Conservation (phyloP, 108 stramenopile species). For the Craspedostauros australis region DNA sequence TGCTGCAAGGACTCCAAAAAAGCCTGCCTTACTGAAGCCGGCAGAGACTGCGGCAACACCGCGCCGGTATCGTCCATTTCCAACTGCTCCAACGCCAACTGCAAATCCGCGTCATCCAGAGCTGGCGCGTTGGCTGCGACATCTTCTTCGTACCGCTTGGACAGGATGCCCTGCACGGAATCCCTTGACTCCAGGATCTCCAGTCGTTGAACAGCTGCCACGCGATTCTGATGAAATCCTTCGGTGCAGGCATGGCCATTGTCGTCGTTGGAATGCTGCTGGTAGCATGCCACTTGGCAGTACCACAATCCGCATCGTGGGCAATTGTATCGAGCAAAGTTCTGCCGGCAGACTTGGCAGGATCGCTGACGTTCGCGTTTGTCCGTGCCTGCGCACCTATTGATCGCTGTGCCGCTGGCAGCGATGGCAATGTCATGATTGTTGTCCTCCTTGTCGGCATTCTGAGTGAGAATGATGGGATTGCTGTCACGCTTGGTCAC, state of each 20-base stretch:
- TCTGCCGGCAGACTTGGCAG: constrained; percentile 12
- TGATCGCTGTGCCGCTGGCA: too few species aligned
- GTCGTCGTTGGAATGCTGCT: constrained; percentile 1
- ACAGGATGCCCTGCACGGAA: constrained; percentile 1
- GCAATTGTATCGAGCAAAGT: constrained; percentile 18
- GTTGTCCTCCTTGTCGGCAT: too few species aligned
- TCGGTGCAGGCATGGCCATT: constrained; percentile 15
- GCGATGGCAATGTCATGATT: too few species aligned
- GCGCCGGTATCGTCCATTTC: constrained; percentile 1
- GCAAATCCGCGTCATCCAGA: constrained; percentile 5
- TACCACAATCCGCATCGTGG: constrained; percentile 22
- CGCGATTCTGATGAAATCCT: constrained; percentile 22
- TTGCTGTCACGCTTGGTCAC: too few species aligned
- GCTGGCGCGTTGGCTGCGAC: background rate
- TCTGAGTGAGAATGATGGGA: too few species aligned
- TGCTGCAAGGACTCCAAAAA: too few species aligned
- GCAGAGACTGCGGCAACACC: background rate
- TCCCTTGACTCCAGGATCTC: constrained; percentile 6
- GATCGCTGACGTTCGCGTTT: too few species aligned
- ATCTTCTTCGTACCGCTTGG: constrained; percentile 1
- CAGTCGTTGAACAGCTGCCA: constrained; percentile 7
- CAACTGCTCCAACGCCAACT: background rate
- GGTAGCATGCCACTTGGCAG: constrained; percentile 22
- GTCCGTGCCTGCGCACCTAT: too few species aligned
- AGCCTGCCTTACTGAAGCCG: background rate